Base-by-base conservation (phyloP, 129 eudicot genomes). In the Mikania micrantha region DNA sequence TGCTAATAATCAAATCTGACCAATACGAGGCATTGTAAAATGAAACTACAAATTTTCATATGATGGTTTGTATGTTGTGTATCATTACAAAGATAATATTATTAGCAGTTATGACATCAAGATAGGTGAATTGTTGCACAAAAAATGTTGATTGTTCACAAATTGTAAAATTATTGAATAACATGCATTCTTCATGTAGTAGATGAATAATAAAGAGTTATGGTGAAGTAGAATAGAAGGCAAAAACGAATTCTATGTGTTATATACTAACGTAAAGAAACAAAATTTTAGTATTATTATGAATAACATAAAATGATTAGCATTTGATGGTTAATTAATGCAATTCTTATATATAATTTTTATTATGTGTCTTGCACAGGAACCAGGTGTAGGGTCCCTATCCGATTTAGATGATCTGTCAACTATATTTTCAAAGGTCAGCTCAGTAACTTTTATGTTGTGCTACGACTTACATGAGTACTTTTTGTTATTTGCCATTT, bases 381-480 rank as follows among this genome's bases (percentile, higher is more conserved):
- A 82, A 54, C 74, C 83, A 17, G 90, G 81, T 66, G 52, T 79
- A 47, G 90, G 98, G 70, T 86, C 96, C 65, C 71, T 84, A 74
- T 86, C 95, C 5, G 98, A 88, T 5, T 67, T 82, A 52, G 96
- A 88, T 79, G 98, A 88, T 74, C 89, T 93, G 70, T 87, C 96
- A 31, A 89, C 93, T 53, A 88, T 92, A 59, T 93, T 86, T 81
- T 75, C 91, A 0, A 93, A 93, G 98, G 98, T 88, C 40, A 83
- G 86, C 38, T 44, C 65, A 50, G 71, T 48, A 61, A 24, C n/a
- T 32, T 56, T 29, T 64, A 52, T 71, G n/a, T 16, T 61, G n/a
- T 42, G 19, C 31, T 60, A 3, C 9, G 4, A 16, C 36, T 60
- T 60, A 27, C 35, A 50, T 64, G 4, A 16, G 25, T 39, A 45